Percentiles rank a stretch among this genome's conserved stretches.
Conservation (phyloP, 768 basidiomycete genomes). For the Pleurotus pulmonarius region DNA sequence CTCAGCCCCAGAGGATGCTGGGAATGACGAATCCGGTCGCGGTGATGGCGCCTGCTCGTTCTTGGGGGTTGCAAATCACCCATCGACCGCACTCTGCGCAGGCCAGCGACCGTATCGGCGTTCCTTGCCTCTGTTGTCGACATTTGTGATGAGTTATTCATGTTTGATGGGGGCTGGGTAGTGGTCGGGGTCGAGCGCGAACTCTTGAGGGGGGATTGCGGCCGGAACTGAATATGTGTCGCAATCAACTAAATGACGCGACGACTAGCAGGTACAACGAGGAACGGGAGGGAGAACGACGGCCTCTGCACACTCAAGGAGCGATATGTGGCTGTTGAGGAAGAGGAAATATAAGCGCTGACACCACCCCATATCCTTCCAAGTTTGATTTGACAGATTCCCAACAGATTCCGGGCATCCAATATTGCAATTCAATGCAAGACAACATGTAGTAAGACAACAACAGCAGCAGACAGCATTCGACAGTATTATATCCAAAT, state of each 20-base stretch:
- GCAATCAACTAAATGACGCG: slow-evolving; percentile 1
- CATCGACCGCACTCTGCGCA: slow-evolving; percentile 36
- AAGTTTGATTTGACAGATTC: no score
- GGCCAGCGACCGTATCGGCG: slow-evolving; percentile 6
- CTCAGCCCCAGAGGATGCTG: slow-evolving; percentile 1
- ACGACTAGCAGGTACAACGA: no score
- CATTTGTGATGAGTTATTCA: slow-evolving; percentile 11
- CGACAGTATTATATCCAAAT: no score
- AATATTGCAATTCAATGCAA: background rate
- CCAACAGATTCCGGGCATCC: no score
- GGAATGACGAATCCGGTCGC: slow-evolving; percentile 6
- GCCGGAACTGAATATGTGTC: background rate
- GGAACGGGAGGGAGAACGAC: no score
- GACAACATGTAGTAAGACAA: background rate
- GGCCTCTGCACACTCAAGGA: no score
- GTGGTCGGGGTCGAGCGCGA: no score
- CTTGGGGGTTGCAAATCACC: slow-evolving; percentile 30
- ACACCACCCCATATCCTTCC: background rate
- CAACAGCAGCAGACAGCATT: background rate
- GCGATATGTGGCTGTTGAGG: background rate
- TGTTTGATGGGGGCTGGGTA: background rate
- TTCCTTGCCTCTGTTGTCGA: slow-evolving; percentile 11
- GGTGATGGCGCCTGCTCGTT: slow-evolving; percentile 1
- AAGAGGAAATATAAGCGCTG: background rate
- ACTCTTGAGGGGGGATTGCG: background rate